Conservation (phyloP, 1,284 basidiomycete genomes). For the Sparassis latifolia region DNA sequence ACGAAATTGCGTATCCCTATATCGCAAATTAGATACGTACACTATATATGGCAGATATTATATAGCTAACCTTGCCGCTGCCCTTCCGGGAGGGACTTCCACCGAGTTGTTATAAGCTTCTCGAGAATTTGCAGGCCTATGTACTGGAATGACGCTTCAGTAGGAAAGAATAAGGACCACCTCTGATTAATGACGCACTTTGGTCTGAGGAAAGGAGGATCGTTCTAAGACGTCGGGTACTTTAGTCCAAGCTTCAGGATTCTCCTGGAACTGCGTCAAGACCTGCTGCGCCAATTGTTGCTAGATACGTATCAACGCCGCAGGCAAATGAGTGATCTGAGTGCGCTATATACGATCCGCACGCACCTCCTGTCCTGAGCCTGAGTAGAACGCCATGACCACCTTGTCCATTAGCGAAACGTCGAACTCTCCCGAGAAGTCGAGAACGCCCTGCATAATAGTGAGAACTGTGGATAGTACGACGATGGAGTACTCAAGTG, state of each 20-base stretch:
- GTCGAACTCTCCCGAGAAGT: conserved; percentile 29
- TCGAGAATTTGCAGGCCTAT: conserved; percentile 94
- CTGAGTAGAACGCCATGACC: conserved; percentile 25
- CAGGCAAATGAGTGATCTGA: no score
- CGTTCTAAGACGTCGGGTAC: conserved; percentile 92
- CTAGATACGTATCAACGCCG: conserved; percentile 33
- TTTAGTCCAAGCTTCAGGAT: conserved; percentile 97
- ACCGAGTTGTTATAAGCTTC: conserved; percentile 89
- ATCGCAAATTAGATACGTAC: not conserved
- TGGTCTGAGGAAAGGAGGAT: conserved; percentile 84
- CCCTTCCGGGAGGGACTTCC: conserved; percentile 94
- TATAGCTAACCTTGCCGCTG: conserved; percentile 74
- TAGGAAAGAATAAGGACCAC: no score
- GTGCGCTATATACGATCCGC: not conserved
- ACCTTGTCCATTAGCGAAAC: conserved; percentile 29
- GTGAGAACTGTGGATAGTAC: conserved; percentile 1
- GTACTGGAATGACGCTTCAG: conserved; percentile 46
- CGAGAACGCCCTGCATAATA: conserved; percentile 23
- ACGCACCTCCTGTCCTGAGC: conserved; percentile 25
- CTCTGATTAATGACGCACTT: conserved; percentile 44
- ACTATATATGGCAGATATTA: conserved; percentile 4
- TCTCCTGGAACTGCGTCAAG: conserved; percentile 94
- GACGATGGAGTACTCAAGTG: not conserved
- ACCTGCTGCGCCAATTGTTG: conserved; percentile 89
- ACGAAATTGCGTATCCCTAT: conserved; percentile 96